Evolutionary conservation across 2,329 filamentous ascomycete genomes (phyloP).

Genomic region (Cytospora piceicola): DNA sequence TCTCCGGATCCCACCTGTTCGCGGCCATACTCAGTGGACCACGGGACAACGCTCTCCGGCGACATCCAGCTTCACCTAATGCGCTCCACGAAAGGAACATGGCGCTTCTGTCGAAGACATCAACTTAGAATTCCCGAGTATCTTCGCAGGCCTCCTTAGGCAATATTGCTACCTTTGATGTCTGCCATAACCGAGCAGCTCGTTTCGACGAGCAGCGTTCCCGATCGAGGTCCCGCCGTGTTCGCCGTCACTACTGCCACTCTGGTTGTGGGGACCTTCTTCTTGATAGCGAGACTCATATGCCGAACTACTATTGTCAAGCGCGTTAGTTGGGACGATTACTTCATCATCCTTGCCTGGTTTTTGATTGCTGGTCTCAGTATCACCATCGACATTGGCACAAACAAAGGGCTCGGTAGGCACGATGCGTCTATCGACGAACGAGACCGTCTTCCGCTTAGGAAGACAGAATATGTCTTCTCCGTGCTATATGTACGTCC

Average conservation of each 20-base stretch:
- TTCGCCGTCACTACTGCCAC: constrained; percentile 73
- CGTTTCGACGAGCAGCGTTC: constrained; percentile 38
- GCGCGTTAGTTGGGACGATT: constrained; percentile 76
- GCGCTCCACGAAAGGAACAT: constrained; percentile 19
- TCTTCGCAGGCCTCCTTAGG: constrained; percentile 24
- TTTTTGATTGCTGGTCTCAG: constrained; percentile 68
- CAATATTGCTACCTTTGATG: constrained; percentile 1
- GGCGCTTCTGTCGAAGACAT: constrained; percentile 14
- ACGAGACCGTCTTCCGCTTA: constrained; percentile 55
- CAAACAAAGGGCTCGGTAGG: constrained; percentile 67
- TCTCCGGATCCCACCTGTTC: neutral
- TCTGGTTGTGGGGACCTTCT: constrained; percentile 70
- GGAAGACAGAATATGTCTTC: constrained; percentile 65
- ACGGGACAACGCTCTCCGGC: neutral
- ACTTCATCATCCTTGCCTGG: constrained; percentile 81
- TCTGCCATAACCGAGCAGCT: constrained; percentile 19
- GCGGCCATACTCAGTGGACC: neutral
- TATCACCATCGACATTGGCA: constrained; percentile 67
- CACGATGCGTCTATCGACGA: constrained; percentile 64
- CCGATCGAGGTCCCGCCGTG: constrained; percentile 62
- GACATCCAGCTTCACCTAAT: constrained; percentile 14
- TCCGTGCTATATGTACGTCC: constrained; percentile 63
- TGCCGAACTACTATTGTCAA: constrained; percentile 75
- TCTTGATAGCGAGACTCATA: constrained; percentile 74
- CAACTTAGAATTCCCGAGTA: constrained; percentile 18